phyloP scores from a whole-genome alignment of 2,329 filamentous ascomycete genomes.

The Uncinocarpus reesii region DNA sequence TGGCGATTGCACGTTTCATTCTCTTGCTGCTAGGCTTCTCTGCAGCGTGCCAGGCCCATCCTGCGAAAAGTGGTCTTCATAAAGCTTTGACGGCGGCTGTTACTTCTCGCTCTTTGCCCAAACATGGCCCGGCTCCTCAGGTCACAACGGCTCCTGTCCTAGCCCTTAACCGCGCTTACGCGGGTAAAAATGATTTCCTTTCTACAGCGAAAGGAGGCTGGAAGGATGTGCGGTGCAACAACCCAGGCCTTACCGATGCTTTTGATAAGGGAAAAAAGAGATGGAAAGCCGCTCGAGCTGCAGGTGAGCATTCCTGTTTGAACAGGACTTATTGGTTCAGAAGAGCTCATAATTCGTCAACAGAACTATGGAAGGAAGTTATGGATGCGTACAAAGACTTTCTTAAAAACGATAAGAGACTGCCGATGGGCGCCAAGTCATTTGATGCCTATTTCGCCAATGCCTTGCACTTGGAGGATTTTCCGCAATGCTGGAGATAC shows the following conservation, averaged over 20 bases:
- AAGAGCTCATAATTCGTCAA: not conserved
- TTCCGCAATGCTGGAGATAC: conserved; percentile 5
- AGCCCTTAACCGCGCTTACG: not conserved
- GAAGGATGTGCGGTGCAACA: not conserved
- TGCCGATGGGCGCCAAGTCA: not conserved
- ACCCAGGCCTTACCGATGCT: not conserved
- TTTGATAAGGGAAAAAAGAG: not conserved
- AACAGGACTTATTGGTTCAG: not conserved
- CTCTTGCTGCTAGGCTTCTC: not conserved
- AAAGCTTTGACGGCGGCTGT: too few species aligned
- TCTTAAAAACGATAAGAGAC: not conserved
- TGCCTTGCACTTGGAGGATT: not conserved
- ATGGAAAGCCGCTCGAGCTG: conserved; percentile 1
- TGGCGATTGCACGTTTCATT: not conserved
- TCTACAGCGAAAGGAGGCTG: conserved; percentile 3
- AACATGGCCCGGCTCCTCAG: too few species aligned
- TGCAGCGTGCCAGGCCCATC: not conserved
- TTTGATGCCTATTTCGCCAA: conserved; percentile 1
- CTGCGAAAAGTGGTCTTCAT: not conserved
- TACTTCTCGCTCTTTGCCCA: not conserved
- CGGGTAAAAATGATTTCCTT: not conserved
- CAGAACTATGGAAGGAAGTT: conserved; percentile 1
- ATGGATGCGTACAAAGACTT: conserved; percentile 1
- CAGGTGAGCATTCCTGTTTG: not conserved
- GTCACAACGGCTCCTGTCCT: not conserved